Percentiles rank a stretch among this genome's conserved stretches.
These are phyloP conservation scores for Halenospora varia DNA, from an alignment of 495 filamentous ascomycete species.

Conservation along the genomic window DNA sequence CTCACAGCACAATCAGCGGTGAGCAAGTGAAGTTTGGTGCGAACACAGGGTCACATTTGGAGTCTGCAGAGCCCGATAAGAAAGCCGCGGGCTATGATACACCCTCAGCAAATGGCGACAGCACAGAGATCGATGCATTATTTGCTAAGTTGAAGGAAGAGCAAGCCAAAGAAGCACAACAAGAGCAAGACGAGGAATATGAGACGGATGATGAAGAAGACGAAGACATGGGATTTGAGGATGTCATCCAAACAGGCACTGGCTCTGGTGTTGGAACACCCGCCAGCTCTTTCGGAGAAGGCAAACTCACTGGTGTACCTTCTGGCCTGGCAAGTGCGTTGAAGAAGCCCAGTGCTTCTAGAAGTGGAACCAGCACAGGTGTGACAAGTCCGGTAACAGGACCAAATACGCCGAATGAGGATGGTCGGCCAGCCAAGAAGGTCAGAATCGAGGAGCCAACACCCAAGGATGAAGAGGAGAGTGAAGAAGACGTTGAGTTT, in stretches of 20 bases:
- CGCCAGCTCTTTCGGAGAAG: conserved; percentile 13
- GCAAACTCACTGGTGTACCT: conserved; percentile 4
- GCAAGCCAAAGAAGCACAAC: conserved; percentile 42
- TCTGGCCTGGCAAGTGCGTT: conserved; percentile 12
- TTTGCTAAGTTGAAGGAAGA: conserved; percentile 50
- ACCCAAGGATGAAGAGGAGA: conserved; percentile 43
- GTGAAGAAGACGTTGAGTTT: conserved; percentile 61
- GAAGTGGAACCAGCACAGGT: conserved; percentile 32
- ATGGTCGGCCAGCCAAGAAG: conserved; percentile 46
- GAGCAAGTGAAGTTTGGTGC: conserved; percentile 28
- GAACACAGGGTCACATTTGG: conserved; percentile 19
- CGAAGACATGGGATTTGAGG: conserved; percentile 40
- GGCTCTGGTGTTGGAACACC: conserved; percentile 26
- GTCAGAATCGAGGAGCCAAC: conserved; percentile 49
- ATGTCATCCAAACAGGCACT: conserved; percentile 27
- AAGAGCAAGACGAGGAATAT: conserved; percentile 42
- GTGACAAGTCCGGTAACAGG: conserved; percentile 26
- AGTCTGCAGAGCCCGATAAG: conserved; percentile 48
- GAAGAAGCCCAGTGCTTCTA: conserved; percentile 28
- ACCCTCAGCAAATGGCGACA: conserved; percentile 25
- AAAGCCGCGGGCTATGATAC: conserved; percentile 33
- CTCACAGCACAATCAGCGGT: conserved; percentile 71
- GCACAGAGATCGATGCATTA: conserved; percentile 44
- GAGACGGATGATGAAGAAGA: conserved; percentile 48
- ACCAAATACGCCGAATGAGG: conserved; percentile 32